Percentiles rank a stretch among this genome's conserved stretches.
These are phyloP conservation scores for Vitis rupestris DNA, from an alignment of 164 flowering plant species.

Conservation along the genomic window DNA sequence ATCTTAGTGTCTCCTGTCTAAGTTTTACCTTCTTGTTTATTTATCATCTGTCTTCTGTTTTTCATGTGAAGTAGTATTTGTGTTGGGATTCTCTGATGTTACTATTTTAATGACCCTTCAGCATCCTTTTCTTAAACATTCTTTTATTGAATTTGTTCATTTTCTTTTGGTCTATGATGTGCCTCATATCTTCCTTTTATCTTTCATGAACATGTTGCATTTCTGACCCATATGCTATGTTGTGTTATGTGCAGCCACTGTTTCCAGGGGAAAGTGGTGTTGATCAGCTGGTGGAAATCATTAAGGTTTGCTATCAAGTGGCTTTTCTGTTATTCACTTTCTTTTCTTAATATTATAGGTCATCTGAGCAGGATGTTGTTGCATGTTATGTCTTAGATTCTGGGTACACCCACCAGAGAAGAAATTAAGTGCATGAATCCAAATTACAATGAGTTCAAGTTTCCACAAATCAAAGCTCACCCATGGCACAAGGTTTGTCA, in stretches of 20 bases:
- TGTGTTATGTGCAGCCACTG: slow-evolving; percentile 55
- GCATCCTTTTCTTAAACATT: not conserved
- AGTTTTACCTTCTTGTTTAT: too few relatives aligned
- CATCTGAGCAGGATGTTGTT: not conserved
- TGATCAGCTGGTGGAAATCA: slow-evolving; percentile 88
- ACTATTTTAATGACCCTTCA: not conserved
- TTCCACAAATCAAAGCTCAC: slow-evolving; percentile 95
- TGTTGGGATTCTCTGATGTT: not conserved
- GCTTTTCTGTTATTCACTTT: slow-evolving; percentile 4
- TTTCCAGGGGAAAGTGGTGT: slow-evolving; percentile 94
- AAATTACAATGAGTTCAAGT: slow-evolving; percentile 84
- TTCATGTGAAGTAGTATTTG: not conserved
- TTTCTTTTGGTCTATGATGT: not conserved
- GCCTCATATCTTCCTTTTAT: not conserved
- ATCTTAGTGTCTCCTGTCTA: not conserved
- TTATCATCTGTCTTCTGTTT: not conserved
- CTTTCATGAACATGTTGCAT: not conserved
- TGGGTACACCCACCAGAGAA: slow-evolving; percentile 97
- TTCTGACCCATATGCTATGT: not conserved
- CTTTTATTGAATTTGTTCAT: not conserved
- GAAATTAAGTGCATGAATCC: slow-evolving; percentile 99
- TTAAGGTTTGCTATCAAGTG: slow-evolving; percentile 48
- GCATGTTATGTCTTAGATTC: slow-evolving; percentile 39
- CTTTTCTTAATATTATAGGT: not conserved
- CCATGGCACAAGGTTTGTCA: slow-evolving; percentile 94